Base-by-base conservation (phyloP, 805 yeast species). In the Candida glaebosa region DNA sequence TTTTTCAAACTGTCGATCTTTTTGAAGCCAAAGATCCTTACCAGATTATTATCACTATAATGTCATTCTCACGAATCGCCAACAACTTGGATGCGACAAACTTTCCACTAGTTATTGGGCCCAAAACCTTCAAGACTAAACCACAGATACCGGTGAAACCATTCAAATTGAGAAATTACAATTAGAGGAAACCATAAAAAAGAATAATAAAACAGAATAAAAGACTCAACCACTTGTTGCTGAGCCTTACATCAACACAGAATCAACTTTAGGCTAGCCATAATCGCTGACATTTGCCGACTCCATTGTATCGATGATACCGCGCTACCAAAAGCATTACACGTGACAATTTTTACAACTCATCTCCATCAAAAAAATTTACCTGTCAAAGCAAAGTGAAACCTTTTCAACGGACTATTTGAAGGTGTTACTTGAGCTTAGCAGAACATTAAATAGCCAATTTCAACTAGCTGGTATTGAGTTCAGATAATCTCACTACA, bases 1-100 rank as follows among this genome's bases (percentile, higher is more conserved):
- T 84, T 37, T 87, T 87, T 57, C 89, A 84, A 50, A 87, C 95
- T 0, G 65, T 75, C 5, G 96, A 87, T 57, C 67, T 87, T 43
- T 87, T 67, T 49, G 96, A 87, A 56, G 61, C 65, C 20, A 74
- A 78, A 49, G 95, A 87, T 56, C 88, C 91, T 1, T 84, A 87
- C 37, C 87, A 84, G 49, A 87, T 87, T 1, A 62, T 82, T n/a
- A 80, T 84, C 51, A 76, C 90, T 1, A 65, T 87, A 32, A 81
- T 84, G 52, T 79, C 95, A 2, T 68, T 87, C 34, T 84, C 93
- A 1, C 68, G 96, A 43, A 69, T 78, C 41, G 84, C 87, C 2
- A 74, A 84, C 53, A 69, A 68, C 42, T 64, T 53, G 7, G 57
- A 58, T 33, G 45, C 60, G 2, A 37, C 24, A 1, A 49, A 36